Evolutionary conservation across 2,329 filamentous ascomycete species (phyloP).

Genomic region (Eurotiales sp.): DNA sequence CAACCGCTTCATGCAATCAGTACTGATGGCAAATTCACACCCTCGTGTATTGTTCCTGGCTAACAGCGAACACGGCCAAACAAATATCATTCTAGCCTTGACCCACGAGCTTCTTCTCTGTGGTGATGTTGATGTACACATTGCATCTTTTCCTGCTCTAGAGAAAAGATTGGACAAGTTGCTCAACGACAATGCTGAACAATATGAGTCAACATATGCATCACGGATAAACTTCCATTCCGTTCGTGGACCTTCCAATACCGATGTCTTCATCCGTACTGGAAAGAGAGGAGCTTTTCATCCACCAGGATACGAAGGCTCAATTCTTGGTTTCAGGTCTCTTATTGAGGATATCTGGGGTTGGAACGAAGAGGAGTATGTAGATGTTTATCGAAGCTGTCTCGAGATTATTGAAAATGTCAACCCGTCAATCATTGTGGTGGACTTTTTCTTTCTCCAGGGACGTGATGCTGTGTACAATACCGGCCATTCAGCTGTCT

Average conservation of each 20-base stretch:
- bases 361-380: conserved; percentile 41
- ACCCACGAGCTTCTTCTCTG: conserved; percentile 38
- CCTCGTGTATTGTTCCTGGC: conserved; percentile 33
- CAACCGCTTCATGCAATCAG: no score
- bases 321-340: conserved; percentile 30
- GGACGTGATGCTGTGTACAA: conserved; percentile 46
- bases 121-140: conserved; percentile 40
- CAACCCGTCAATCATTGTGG: conserved; percentile 39
- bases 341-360: conserved; percentile 27
- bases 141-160: conserved; percentile 42
- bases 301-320: conserved; percentile 32
- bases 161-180: conserved; percentile 28
- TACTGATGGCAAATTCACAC: not conserved
- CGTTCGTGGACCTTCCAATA: conserved; percentile 29
- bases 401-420: conserved; percentile 36
- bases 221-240: conserved; percentile 32
- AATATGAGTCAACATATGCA: not conserved
- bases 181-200: conserved; percentile 3
- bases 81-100: conserved; percentile 46
- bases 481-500: conserved; percentile 36
- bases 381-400: conserved; percentile 37
- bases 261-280: conserved; percentile 31
- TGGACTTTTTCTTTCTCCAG: conserved; percentile 45
- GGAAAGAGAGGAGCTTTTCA: conserved; percentile 26
- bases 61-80: conserved; percentile 46